These are phyloP conservation scores for Friedmanniomyces simplex DNA, from an alignment of 495 filamentous ascomycete species.

Conservation along the genomic window DNA sequence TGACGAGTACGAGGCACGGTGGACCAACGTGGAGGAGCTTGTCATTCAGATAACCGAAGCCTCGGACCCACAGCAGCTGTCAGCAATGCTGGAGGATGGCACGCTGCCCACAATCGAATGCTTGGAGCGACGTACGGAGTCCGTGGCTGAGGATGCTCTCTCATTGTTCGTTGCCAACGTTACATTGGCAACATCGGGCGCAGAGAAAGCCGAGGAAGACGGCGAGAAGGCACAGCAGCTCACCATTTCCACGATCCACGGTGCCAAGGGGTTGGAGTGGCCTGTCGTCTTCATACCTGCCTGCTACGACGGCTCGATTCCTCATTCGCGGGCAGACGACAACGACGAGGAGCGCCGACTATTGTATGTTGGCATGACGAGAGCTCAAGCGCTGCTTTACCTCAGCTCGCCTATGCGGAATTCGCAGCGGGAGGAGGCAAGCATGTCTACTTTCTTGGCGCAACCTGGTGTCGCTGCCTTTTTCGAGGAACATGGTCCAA, in stretches of 20 bases:
- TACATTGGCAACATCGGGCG: constrained; percentile 56
- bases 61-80: constrained; percentile 30
- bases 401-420: constrained; percentile 67
- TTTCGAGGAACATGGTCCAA: constrained; percentile 50
- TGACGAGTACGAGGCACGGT: constrained; percentile 62
- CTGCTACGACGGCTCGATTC: constrained; percentile 84
- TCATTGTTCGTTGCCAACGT: constrained; percentile 84
- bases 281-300: constrained; percentile 92
- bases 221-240: constrained; percentile 52
- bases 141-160: constrained; percentile 52
- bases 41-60: constrained; percentile 68
- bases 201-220: constrained; percentile 50
- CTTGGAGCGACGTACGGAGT: constrained; percentile 51
- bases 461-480: constrained; percentile 36
- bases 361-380: constrained; percentile 96
- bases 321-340: constrained; percentile 87
- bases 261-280: constrained; percentile 96
- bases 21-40: constrained; percentile 89
- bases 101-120: constrained; percentile 67
- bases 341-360: constrained; percentile 79
- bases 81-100: constrained; percentile 48
- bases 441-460: constrained; percentile 53
- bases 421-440: constrained; percentile 52
- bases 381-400: constrained; percentile 85
- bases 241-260: constrained; percentile 93